Base-by-base conservation (phyloP, 345 rosid species). In the Dovyalis caffra region DNA sequence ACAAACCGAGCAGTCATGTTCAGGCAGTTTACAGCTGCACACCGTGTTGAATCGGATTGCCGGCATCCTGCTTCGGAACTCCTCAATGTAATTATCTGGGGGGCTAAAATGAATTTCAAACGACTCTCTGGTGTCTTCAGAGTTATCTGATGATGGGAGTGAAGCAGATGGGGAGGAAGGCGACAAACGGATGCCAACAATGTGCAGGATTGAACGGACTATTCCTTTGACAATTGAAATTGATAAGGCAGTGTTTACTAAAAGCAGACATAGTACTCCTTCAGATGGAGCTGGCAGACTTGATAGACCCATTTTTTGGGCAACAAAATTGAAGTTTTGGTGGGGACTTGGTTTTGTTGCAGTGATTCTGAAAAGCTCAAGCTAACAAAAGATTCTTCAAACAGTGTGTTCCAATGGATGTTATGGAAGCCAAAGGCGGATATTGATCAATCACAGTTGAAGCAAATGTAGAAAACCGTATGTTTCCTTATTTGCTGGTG, bases 271-370 rank as follows among this genome's bases (percentile, higher is more conserved):
- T 23, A 94, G 70, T 74, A 94, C 85, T 85, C 97, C 96, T 84
- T 92, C 98, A 58, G 98, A 94, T 74, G 98, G 96, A 69, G 94
- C 81, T 34, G 98, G 98, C 53, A 92, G 95, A 64, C 91, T 89
- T 28, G 96, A 87, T 56, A 94, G 83, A 80, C 97, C 98, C 98
- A 94, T 94, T 33, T 65, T 8, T 49, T 29, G 34, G 4, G 9
- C 33, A 37, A 6, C 40, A 37, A 57, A 31, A 45, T 69, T 70
- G 33, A 26, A 62, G 33, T 16, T 34, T 33, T 7, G n/a, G n/a
- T n/a, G 45, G 33, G 35, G 63, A 31, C 68, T 45, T 74, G 40
- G 63, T 49, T 66, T 70, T 20, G 62, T 43, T 14, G 33, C 62
- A 67, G 21, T 31, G 38, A 61, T 57, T 18, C 68, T 31, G 62